These are phyloP conservation scores for Penicillium nucicola DNA, from an alignment of 495 filamentous ascomycete species.

Conservation along the genomic window DNA sequence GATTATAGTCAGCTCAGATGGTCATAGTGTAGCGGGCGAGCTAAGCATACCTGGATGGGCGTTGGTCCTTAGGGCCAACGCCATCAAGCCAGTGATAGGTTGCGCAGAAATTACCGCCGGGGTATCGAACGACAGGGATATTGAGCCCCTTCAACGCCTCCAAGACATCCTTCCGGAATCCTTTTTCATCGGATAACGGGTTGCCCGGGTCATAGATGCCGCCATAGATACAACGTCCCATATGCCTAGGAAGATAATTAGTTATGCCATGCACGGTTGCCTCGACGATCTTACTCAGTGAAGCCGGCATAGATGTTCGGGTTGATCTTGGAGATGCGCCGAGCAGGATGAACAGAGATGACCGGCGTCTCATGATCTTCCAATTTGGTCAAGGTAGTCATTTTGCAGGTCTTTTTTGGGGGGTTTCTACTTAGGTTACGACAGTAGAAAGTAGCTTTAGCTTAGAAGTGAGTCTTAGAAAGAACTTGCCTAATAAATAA, in stretches of 20 bases:
- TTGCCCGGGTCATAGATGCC: conserved; percentile 76
- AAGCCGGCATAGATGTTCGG: conserved; percentile 74
- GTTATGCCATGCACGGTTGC: background rate
- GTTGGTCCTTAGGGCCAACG: conserved; percentile 63
- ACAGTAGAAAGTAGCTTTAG: background rate
- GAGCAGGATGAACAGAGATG: conserved; percentile 57
- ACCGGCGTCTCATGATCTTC: conserved; percentile 51
- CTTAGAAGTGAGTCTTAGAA: background rate
- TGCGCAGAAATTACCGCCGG: conserved; percentile 76
- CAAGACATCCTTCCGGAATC: conserved; percentile 74
- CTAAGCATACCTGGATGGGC: conserved; percentile 48
- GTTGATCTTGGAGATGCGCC: conserved; percentile 65
- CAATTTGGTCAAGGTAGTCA: conserved; percentile 71
- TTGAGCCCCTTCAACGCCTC: conserved; percentile 65
- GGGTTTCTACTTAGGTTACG: background rate
- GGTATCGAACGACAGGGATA: conserved; percentile 73
- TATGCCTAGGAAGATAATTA: conserved; percentile 52
- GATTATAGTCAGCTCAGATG: background rate
- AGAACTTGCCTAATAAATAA: background rate
- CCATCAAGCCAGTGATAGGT: conserved; percentile 85
- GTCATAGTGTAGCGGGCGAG: background rate
- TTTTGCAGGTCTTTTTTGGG: conserved; percentile 18
- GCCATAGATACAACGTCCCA: conserved; percentile 82
- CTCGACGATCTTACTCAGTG: conserved; percentile 54
- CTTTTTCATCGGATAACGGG: conserved; percentile 66